phyloP scores from a whole-genome alignment of 148 eudicot genomes.

The Selenicereus undatus region DNA sequence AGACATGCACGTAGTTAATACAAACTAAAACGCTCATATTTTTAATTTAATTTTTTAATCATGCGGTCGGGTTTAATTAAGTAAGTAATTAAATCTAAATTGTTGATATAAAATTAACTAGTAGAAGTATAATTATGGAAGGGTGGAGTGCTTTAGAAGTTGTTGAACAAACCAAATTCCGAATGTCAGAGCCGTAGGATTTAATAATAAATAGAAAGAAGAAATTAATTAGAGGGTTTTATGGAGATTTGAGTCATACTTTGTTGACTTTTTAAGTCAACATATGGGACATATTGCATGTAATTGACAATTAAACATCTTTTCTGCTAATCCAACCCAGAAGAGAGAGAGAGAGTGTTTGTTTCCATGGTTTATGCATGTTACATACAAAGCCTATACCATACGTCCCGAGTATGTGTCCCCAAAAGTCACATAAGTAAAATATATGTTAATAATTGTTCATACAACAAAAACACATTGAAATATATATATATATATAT shows the following conservation, averaged over 20 bases:
- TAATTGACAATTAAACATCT: not conserved
- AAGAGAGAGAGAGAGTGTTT: not conserved
- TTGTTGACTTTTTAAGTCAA: constrained; percentile 22
- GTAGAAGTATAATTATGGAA: not conserved
- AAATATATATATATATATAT: too few relatives aligned
- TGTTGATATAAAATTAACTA: not conserved
- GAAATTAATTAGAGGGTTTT: not conserved
- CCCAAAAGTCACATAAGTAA: too few relatives aligned
- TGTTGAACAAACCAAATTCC: constrained; percentile 10
- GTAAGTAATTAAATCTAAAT: not conserved
- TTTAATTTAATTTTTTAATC: not conserved
- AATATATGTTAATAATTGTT: too few relatives aligned
- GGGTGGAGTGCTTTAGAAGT: not conserved
- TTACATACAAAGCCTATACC: too few relatives aligned
- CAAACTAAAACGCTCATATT: constrained; percentile 22
- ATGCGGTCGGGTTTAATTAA: constrained; percentile 14
- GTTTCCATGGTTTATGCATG: not conserved
- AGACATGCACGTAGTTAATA: constrained; percentile 24
- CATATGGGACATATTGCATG: constrained; percentile 10
- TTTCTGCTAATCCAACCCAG: not conserved
- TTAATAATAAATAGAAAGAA: not conserved
- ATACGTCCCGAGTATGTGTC: too few relatives aligned
- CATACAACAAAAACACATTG: too few relatives aligned
- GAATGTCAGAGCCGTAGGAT: constrained; percentile 8
- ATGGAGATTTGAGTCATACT: constrained; percentile 22